Conservation (phyloP, 345 rosid genomes). For the Stellera chamaejasme region DNA sequence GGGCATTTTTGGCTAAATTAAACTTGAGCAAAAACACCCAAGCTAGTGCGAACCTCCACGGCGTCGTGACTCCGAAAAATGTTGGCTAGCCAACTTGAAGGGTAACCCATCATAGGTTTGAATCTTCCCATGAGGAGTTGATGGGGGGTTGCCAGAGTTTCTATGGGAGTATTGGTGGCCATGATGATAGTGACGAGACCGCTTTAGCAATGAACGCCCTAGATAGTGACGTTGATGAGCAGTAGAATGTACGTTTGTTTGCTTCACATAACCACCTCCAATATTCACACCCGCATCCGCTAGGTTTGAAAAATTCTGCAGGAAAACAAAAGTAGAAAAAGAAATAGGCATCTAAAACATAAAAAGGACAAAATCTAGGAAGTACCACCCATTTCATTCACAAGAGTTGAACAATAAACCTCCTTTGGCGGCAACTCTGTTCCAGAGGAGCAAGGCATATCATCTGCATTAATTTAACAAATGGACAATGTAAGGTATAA, state of each 20-base stretch:
- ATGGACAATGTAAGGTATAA: no score
- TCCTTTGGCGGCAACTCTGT: conserved; percentile 20
- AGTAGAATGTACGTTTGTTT: conserved; percentile 23
- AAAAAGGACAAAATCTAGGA: not conserved
- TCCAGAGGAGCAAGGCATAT: conserved; percentile 34
- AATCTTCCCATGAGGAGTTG: conserved; percentile 41
- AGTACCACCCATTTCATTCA: not conserved
- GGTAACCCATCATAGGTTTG: conserved; percentile 26
- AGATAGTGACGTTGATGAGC: conserved; percentile 31
- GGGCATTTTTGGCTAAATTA: not conserved
- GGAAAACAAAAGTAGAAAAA: conserved; percentile 4
- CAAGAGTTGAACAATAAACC: conserved; percentile 21
- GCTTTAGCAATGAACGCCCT: conserved; percentile 44
- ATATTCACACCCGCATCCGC: conserved; percentile 28
- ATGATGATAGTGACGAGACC: conserved; percentile 44
- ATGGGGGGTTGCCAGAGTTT: conserved; percentile 35
- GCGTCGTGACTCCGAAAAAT: conserved; percentile 20
- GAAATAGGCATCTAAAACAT: not conserved
- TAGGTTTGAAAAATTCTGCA: conserved; percentile 30
- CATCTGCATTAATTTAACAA: conserved; percentile 27
- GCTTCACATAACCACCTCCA: conserved; percentile 24
- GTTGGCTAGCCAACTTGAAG: conserved; percentile 30
- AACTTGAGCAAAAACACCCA: not conserved
- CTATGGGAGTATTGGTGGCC: conserved; percentile 46
- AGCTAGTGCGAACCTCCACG: conserved; percentile 23